Conservation (phyloP, 2,329 filamentous ascomycete species). For the Trichoderma atroviride region DNA sequence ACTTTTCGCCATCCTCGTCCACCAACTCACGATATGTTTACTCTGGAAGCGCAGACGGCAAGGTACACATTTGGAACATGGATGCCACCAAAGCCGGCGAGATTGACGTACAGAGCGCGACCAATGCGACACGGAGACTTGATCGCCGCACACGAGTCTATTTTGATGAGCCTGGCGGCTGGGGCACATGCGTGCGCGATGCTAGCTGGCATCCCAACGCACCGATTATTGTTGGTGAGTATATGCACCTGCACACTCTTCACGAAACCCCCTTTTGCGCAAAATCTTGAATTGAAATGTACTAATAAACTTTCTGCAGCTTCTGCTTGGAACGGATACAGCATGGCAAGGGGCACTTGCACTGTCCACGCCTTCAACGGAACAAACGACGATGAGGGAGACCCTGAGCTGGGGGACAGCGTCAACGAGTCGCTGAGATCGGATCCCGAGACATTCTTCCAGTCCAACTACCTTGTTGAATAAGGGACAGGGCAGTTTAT, state of each 20-base stretch:
- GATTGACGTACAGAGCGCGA: slow-evolving; percentile 77
- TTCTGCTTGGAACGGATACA: slow-evolving; percentile 80
- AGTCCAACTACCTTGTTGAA: background rate
- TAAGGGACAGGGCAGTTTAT: background rate
- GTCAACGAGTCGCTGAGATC: slow-evolving; percentile 62
- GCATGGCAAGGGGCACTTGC: slow-evolving; percentile 72
- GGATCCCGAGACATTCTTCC: slow-evolving; percentile 34
- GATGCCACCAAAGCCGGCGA: slow-evolving; percentile 80
- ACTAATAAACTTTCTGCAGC: slow-evolving; percentile 50
- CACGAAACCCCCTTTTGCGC: too few species aligned
- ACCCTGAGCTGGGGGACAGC: slow-evolving; percentile 56
- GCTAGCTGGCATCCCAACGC: slow-evolving; percentile 88
- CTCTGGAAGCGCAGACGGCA: slow-evolving; percentile 85
- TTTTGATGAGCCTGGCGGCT: slow-evolving; percentile 58
- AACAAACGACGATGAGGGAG: slow-evolving; percentile 64
- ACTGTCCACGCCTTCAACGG: slow-evolving; percentile 80
- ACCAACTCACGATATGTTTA: slow-evolving; percentile 93
- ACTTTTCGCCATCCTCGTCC: slow-evolving; percentile 86
- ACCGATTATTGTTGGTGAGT: slow-evolving; percentile 71
- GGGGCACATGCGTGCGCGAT: slow-evolving; percentile 82
- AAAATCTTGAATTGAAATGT: too few species aligned
- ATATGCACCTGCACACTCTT: background rate
- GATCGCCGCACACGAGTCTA: slow-evolving; percentile 59
- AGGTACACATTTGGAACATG: slow-evolving; percentile 89
- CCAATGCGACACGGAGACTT: slow-evolving; percentile 61